Conservation (phyloP, 139 green algal genomes). For the Micractinium conductrix region DNA sequence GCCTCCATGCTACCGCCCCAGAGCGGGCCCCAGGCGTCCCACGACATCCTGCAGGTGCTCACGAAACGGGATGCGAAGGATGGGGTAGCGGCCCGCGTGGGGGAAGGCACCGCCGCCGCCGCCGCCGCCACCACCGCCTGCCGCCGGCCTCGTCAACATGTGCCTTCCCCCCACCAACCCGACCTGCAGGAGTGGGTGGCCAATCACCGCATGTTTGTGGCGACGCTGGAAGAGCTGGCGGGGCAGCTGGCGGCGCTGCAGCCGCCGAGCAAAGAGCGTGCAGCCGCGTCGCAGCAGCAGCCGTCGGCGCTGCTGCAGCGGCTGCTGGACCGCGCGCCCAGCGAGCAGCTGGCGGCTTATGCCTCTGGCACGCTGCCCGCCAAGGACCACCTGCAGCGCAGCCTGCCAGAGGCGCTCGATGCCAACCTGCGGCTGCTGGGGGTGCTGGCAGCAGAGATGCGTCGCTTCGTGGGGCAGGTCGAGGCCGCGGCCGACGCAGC, state of each 20-base stretch:
- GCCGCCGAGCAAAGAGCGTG: neutral
- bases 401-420: slow-evolving; percentile 30
- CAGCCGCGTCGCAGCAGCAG: neutral
- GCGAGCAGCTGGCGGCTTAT: slow-evolving; percentile 3
- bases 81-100: too few species aligned
- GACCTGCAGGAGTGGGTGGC: slow-evolving; percentile 24
- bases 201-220: slow-evolving; percentile 22
- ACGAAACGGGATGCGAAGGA: too few species aligned
- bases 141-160: neutral
- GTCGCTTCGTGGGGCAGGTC: neutral
- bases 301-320: neutral
- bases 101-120: neutral
- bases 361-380: neutral
- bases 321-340: neutral
- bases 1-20: too few species aligned
- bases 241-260: slow-evolving; percentile 27
- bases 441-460: slow-evolving; percentile 32
- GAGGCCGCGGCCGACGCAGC: neutral
- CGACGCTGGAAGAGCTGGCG: slow-evolving; percentile 34
- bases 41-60: too few species aligned
- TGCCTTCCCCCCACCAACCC: too few species aligned
- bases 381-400: neutral
- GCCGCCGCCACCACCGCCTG: neutral
- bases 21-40: too few species aligned
- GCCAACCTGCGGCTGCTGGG: slow-evolving; percentile 37